Percentiles rank a stretch among this genome's conserved stretches.
Evolutionary conservation across 2,329 filamentous ascomycete species (phyloP).

Genomic region (Anthostomella pinea): DNA sequence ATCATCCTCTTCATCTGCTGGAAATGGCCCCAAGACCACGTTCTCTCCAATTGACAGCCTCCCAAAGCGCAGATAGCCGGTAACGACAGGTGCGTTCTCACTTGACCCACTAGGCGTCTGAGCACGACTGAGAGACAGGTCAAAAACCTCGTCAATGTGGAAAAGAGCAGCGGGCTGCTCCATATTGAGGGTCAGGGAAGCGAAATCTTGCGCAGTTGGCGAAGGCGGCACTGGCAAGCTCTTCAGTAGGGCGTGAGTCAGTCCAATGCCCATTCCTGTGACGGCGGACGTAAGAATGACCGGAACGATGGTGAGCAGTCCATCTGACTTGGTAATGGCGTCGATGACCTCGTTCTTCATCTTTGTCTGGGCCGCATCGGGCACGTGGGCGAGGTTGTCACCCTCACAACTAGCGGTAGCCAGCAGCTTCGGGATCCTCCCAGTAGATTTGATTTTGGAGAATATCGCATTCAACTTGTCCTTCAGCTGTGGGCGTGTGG

Average conservation of each 20-base stretch:
- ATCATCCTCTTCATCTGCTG: slow-evolving; percentile 50
- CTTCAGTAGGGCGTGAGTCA: slow-evolving; percentile 77
- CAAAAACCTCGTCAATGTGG: slow-evolving; percentile 88
- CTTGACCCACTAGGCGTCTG: slow-evolving; percentile 29
- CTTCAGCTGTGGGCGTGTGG: slow-evolving; percentile 68
- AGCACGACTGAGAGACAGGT: slow-evolving; percentile 62
- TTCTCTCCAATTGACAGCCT: slow-evolving; percentile 73
- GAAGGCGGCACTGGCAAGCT: slow-evolving; percentile 66
- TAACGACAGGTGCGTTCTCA: slow-evolving; percentile 60
- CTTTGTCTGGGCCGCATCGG: slow-evolving; percentile 53
- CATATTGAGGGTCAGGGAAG: slow-evolving; percentile 54
- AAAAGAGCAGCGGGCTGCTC: slow-evolving; percentile 67
- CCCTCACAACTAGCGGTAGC: slow-evolving; percentile 48
- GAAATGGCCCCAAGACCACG: slow-evolving; percentile 77
- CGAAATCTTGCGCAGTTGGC: slow-evolving; percentile 52
- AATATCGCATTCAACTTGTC: slow-evolving; percentile 71
- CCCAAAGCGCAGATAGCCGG: slow-evolving; percentile 80
- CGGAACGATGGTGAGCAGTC: slow-evolving; percentile 61
- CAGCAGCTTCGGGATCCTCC: slow-evolving; percentile 73
- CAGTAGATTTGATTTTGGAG: slow-evolving; percentile 71
- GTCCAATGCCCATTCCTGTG: slow-evolving; percentile 76
- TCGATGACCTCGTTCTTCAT: slow-evolving; percentile 53
- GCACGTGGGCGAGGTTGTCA: slow-evolving; percentile 55
- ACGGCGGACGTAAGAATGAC: slow-evolving; percentile 87
- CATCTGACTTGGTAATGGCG: slow-evolving; percentile 42